Base-by-base conservation (phyloP, 2,329 filamentous ascomycete genomes). In the Aspergillus amoenus region DNA sequence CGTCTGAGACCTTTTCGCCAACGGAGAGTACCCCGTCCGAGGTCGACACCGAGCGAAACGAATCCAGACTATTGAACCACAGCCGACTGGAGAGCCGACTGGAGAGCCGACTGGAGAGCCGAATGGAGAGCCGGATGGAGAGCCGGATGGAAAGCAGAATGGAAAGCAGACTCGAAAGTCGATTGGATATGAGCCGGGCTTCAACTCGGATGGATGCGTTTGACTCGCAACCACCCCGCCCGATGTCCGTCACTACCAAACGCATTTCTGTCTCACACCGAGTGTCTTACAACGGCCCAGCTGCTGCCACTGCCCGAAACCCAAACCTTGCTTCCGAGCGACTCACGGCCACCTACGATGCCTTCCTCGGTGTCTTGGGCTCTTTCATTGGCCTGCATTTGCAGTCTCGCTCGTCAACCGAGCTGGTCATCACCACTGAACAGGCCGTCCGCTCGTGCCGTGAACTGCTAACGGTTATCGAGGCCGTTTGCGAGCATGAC, bases 351-450 rank as follows among this genome's bases (percentile, higher is more conserved):
- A 89, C 87, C 50, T 92, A 97, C 76, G 93, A 97, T 76, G 85
- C 85, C 7, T 96, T 97, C 68, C 79, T 99, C 52, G 94, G 93
- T 6, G 89, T 93, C 69, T 84, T 99, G 51, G 93, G 91, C 50
- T 95, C 91, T 4, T 96, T 97, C 72, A 93, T 97, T 70, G 94
- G 94, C 15, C 82, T 97, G 55, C 91, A 97, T 73, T 81, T 97
- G 59, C 92, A 97, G 71, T 94, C 93, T n/a, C 88, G 94, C 61
- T 94, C 92, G 7, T 88, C 91, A 8, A 85, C 89, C 1, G 92
- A 96, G 71, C 82, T 97, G 48, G 86, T 92, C 32, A 78, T 87
- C 11, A 92, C 90, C 15, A 93, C 95, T 47, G 88, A 90, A 69
- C 88, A 93, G 70, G 91, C 93, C 8, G 90, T 93, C 9, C 82